Percentiles rank a stretch among this genome's conserved stretches.
Conservation (phyloP, 768 basidiomycete genomes). For the Suillus plorans region DNA sequence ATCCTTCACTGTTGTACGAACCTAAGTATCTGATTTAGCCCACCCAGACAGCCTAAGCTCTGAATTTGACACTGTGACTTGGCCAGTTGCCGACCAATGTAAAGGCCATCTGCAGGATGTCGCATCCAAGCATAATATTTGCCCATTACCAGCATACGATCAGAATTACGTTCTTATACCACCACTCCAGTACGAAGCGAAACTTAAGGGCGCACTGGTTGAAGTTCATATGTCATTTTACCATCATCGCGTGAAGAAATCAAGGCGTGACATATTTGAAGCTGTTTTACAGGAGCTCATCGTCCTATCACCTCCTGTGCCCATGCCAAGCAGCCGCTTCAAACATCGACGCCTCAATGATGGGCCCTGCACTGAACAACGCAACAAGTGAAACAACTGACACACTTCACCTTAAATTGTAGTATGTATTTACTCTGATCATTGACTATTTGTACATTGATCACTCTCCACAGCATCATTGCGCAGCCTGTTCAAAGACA, state of each 20-base stretch:
- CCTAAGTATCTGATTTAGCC: background rate
- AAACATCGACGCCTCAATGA: background rate
- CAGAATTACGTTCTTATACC: background rate
- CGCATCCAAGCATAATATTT: background rate
- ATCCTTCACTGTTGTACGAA: background rate
- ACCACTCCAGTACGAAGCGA: background rate
- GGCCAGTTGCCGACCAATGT: conserved; percentile 1
- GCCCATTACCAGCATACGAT: background rate
- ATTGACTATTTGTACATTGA: too few relatives aligned
- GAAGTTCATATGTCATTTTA: background rate
- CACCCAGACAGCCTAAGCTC: background rate
- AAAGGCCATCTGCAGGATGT: background rate
- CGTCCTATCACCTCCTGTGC: background rate
- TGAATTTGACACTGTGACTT: background rate
- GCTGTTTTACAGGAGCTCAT: background rate
- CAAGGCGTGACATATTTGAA: background rate
- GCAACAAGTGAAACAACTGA: too few relatives aligned
- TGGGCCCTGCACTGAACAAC: background rate
- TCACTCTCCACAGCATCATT: too few relatives aligned
- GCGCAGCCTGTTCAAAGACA: too few relatives aligned
- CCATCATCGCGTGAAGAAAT: background rate
- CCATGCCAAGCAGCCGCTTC: background rate
- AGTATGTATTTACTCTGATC: too few relatives aligned
- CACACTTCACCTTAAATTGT: too few relatives aligned
- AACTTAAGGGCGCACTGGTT: background rate